Base-by-base conservation (phyloP, 2,329 filamentous ascomycete genomes). In the Orbilia ellipsospora region DNA sequence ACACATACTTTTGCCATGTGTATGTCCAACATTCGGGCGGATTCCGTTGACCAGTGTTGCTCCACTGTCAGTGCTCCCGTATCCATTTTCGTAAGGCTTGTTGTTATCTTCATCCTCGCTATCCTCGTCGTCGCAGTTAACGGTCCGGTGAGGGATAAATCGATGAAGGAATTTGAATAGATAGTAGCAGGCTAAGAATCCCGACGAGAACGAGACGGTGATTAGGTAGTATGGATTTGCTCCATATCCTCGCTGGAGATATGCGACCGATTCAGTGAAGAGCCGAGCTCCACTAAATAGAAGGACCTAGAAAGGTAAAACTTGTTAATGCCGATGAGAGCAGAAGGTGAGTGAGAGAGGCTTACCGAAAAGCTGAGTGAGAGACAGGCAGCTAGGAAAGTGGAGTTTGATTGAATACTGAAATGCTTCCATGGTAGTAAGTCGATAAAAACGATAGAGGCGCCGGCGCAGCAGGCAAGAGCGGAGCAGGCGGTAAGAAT, bases 281-380 rank as follows among this genome's bases (percentile, higher is more conserved):
- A 74, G 63, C 13, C 70, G 70, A n/a, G 70, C 70, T 42, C 70
- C 56, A 40, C 70, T 74, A 28, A 74, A 74, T 16, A 60, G 42
- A 13, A 74, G 63, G 10, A 74, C 70, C 70, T 70, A 51, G 15
- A 15, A 56, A 50, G 4, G 10, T 20, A n/a, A 15, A 45, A 15
- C 28, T 26, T 10, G 18, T 54, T 2, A 26, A 67, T 6, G 40
- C 23, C 23, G 23, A 12, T 16, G 13, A 10, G n/a, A 28, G 44
- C 1, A 57, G 31, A 36, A 36, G 31, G 1, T 10, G 31, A 10
- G 18, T 31, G 40, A 44, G 15, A 16, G 18, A 4, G 50, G 57
- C 54, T 98, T 94, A 51, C 95, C 94, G 79, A 97, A 48, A 74
- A 97, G 81, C 93, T 97, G 78, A 99, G 84, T 82, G 94, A 97